Evolutionary conservation across 192 early-diverging fungal species (phyloP).

Genomic region (Cetraspora pellucida): DNA sequence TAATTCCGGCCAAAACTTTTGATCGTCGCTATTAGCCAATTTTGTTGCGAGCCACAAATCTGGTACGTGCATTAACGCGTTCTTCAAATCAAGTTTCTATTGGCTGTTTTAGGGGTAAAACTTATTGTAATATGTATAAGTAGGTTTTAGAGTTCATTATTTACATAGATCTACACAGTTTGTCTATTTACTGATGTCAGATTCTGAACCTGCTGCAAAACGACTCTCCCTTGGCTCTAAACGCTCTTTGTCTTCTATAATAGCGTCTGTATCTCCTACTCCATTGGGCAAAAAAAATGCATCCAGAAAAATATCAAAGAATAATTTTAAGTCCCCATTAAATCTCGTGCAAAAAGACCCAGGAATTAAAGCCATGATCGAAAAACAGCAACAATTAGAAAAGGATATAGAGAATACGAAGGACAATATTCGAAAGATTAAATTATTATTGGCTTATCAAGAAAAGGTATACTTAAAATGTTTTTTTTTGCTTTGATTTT

Average conservation of each 20-base stretch:
- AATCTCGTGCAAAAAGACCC: not conserved
- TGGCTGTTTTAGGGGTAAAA: too few species aligned
- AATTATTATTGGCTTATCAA: slow-evolving; percentile 6
- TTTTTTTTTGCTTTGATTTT: not conserved
- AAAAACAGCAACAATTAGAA: slow-evolving; percentile 2
- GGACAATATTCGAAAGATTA: not conserved
- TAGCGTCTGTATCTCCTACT: not conserved
- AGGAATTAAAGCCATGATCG: not conserved
- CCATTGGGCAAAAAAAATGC: not conserved
- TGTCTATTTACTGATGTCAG: not conserved
- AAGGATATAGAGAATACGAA: slow-evolving; percentile 1
- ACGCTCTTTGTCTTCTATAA: slow-evolving; percentile 20
- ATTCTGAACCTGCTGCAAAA: slow-evolving; percentile 12
- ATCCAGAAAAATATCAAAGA: not conserved
- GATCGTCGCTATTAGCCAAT: too few species aligned
- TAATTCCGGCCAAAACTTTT: too few species aligned
- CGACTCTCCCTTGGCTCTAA: not conserved
- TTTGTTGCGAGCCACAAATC: too few species aligned
- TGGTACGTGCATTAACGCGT: too few species aligned
- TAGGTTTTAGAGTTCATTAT: too few species aligned
- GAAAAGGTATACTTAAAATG: slow-evolving; percentile 11
- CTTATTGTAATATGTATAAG: too few species aligned
- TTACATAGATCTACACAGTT: not conserved
- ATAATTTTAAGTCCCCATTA: not conserved
- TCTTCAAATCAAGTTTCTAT: too few species aligned